Base-by-base conservation (phyloP, 2,329 filamentous ascomycete species). In the Monilinia polystroma region DNA sequence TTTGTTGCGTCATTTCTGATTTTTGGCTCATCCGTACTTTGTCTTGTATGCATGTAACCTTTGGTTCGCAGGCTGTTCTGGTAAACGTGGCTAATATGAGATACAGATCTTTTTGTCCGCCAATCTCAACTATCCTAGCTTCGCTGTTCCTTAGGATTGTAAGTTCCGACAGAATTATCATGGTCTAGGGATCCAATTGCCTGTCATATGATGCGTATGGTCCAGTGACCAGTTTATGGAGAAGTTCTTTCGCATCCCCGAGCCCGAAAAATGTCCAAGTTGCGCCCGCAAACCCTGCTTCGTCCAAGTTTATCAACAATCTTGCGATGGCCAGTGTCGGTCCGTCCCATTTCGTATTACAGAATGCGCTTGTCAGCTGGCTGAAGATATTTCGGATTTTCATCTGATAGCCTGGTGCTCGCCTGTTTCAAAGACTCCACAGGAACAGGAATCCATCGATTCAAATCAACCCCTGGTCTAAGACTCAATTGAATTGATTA, bases 271-370 rank as follows among this genome's bases (percentile, higher is more conserved):
- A 70, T 67, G 70, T 66, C 65, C 54, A 66, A 58, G 60, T 29
- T 67, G 68, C 67, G 67, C 62, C 66, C 43, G 66, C 55, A 60
- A 68, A 67, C 68, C 69, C 68, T 70, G 67, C 67, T 67, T 65
- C 64, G 49, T 54, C 41, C 16, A 12, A 55, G 32, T 58, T 43
- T 43, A 59, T 58, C 54, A 45, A 53, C 53, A 55, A 67, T 66
- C 57, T 54, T 66, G 56, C 43, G 64, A 35, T 45, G 35, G 38
- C 7, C 35, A 55, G 32, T 63, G 51, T 72, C 68, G 66, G 68
- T 68, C 68, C 70, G 56, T 70, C 71, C 70, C 68, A 73, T 68
- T 63, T 66, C 54, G 52, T 68, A 67, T 57, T 69, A 65, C 54
- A 29, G 64, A 38, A 70, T 67, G 66, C 38, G 64, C 54, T 55